phyloP scores from a whole-genome alignment of 2,329 filamentous ascomycete genomes.

The Penicillium griseofulvum region DNA sequence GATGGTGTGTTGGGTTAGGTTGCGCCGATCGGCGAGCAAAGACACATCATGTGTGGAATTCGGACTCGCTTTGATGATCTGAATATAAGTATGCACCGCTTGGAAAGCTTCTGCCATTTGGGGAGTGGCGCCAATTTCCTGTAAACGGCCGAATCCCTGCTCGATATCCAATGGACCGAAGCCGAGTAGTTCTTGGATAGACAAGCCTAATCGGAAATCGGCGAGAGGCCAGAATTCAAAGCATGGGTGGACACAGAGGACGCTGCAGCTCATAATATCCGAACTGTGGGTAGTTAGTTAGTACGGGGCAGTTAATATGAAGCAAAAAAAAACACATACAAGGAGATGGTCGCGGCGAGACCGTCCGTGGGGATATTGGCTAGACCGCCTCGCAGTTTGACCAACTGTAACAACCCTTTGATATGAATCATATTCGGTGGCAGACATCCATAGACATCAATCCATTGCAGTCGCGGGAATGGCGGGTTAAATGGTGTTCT shows the following conservation, averaged over 20 bases:
- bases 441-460: constrained; percentile 37
- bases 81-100: constrained; percentile 33
- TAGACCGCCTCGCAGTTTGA: constrained; percentile 39
- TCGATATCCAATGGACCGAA: constrained; percentile 28
- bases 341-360: constrained; percentile 38
- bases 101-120: constrained; percentile 33
- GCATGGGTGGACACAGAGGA: constrained; percentile 22
- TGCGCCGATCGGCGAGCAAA: constrained; percentile 38
- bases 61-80: constrained; percentile 27
- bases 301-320: not conserved
- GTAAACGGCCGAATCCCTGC: constrained; percentile 23
- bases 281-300: constrained; percentile 22
- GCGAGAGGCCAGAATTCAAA: constrained; percentile 30
- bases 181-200: constrained; percentile 26
- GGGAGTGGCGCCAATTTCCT: constrained; percentile 26
- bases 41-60: constrained; percentile 19
- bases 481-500: constrained; percentile 34
- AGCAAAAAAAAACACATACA: constrained; percentile 27
- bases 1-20: constrained; percentile 39
- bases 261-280: constrained; percentile 28
- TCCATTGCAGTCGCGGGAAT: constrained; percentile 36
- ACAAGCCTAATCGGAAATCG: constrained; percentile 15
- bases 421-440: constrained; percentile 37
- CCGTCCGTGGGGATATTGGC: constrained; percentile 37
- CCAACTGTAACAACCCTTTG: constrained; percentile 34